Percentiles rank a stretch among this genome's conserved stretches.
These are phyloP conservation scores for Ceratocystis colombiana DNA, from an alignment of 2,329 filamentous ascomycete genomes.

Conservation along the genomic window DNA sequence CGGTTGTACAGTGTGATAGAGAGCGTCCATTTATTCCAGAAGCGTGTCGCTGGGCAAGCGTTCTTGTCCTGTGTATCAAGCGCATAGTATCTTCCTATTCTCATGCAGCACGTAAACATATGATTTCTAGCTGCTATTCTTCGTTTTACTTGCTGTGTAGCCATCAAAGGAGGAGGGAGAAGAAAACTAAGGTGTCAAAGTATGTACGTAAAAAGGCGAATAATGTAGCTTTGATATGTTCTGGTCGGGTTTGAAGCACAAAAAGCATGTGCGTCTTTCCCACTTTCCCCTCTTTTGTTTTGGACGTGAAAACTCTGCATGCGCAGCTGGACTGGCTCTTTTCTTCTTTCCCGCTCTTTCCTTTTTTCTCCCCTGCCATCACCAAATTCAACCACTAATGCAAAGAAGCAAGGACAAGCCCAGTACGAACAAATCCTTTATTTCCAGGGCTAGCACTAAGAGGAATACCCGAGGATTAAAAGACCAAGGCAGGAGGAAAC, in stretches of 20 bases:
- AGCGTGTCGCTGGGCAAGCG: background rate
- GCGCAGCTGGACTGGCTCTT: background rate
- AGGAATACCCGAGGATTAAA: background rate
- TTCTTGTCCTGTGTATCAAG: background rate
- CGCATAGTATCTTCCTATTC: background rate
- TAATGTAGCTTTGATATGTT: no score
- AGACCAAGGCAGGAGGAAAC: no score
- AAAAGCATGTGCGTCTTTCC: background rate
- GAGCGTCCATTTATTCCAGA: constrained; percentile 14
- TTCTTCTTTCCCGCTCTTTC: background rate
- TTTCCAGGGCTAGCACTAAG: background rate
- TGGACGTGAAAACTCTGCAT: constrained; percentile 17
- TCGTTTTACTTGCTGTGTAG: no score
- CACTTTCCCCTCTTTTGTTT: constrained; percentile 2
- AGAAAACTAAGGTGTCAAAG: no score
- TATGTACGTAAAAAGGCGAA: no score
- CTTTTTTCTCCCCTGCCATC: background rate
- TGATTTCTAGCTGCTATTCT: no score
- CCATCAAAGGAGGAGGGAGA: no score
- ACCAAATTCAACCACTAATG: background rate
- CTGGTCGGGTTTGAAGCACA: no score
- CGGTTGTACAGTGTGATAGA: background rate
- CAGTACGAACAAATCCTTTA: background rate
- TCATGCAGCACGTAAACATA: no score
- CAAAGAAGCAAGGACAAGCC: background rate